These are phyloP conservation scores for Nannizzia gypsea DNA, from an alignment of 2,329 filamentous ascomycete species.

Conservation along the genomic window DNA sequence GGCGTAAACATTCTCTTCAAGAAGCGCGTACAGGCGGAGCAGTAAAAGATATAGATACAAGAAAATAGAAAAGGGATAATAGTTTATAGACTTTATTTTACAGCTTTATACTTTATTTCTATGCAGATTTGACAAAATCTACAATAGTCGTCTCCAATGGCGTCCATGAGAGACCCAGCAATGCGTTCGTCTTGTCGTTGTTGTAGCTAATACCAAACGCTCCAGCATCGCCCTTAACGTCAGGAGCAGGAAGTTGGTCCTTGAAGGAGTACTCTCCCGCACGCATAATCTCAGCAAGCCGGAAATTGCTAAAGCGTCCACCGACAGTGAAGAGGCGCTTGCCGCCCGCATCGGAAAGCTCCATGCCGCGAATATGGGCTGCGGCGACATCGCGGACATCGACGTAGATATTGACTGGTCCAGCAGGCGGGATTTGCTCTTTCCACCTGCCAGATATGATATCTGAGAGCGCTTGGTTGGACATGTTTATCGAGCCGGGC, in stretches of 20 bases:
- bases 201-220: background rate
- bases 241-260: background rate
- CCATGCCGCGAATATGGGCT: background rate
- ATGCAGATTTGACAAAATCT: background rate
- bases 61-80: background rate
- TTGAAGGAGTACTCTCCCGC: background rate
- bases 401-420: background rate
- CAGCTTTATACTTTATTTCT: background rate
- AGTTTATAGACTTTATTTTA: background rate
- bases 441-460: background rate
- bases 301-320: background rate
- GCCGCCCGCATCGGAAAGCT: background rate
- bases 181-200: background rate
- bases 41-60: too few relatives aligned
- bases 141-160: background rate
- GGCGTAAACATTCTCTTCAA: background rate
- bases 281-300: background rate
- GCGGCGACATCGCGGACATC: background rate
- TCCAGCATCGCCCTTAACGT: background rate
- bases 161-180: background rate
- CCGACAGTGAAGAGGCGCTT: background rate
- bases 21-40: background rate
- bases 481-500: background rate
- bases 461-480: background rate
- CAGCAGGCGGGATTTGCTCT: background rate